Evolutionary conservation across 2,329 filamentous ascomycete species (phyloP), one percentile per base, ranked within the genome.

Genomic region (Aspergillus hortae): DNA sequence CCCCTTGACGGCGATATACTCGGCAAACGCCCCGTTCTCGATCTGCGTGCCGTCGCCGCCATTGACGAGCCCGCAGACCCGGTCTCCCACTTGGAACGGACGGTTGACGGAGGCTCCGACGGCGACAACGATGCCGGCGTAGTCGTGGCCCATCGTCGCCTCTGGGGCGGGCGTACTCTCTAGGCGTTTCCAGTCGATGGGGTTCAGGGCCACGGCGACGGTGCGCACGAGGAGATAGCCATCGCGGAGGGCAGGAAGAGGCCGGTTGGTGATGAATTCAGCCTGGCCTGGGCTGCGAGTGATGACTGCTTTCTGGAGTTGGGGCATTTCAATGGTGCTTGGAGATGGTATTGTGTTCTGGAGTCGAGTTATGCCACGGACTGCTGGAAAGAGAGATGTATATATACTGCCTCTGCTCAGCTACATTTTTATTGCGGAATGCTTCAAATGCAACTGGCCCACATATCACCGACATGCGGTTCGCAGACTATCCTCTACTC

Each of bases 21-120:
- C 65, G 12, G 69, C 67, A 51, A 74, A 74, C 2, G 67, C 59
- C 11, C 72, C 72, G 25, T 58, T 57, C 1, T 65, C 51, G 1
- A 61, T 58, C 25, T 61, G 51, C 14, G 61, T 38, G 2, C 49
- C 46, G 42, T 71, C 67, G 35, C 56, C 61, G 14, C 69, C 71
- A n/a, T 67, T 58, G 2, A 61, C 63, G 12, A 62, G 52, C 2
- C 72, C 72, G 23, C 58, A 64, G 4, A 75, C 67, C 5, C 63
- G 59, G 54, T 74, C 70, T 11, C 71, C 71, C 1, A 63, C 46
- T 17, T 55, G 38, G 32, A 65, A 60, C 3, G 33, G n/a, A 5
- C 41, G 19, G 2, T 19, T 12, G 33, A 46, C 47, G 3, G 36
- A 36, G 5, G 44, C 3, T 14, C 51, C 51, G 1, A 50, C 30